Conservation (phyloP, 2,329 filamentous ascomycete species). For the Arachnopeziza araneosa region DNA sequence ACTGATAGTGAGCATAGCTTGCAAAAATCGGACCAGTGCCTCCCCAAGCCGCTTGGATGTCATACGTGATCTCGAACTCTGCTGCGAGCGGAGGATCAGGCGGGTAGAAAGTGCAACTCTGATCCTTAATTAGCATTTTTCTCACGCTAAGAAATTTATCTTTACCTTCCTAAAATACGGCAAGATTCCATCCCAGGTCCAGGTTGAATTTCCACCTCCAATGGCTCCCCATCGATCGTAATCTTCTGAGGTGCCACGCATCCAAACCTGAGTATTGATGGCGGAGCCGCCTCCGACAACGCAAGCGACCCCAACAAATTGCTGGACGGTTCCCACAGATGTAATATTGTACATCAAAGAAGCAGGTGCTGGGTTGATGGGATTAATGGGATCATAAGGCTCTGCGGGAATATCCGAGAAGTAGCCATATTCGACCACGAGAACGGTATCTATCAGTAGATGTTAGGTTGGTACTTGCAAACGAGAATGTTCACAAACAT, state of each 20-base stretch:
- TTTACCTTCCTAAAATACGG: slow-evolving; percentile 37
- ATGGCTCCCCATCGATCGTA: neutral
- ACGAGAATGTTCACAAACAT: neutral
- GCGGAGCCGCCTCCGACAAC: neutral
- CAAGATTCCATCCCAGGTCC: slow-evolving; percentile 34
- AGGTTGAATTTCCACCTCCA: slow-evolving; percentile 23
- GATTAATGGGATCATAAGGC: neutral
- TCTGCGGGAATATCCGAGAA: neutral
- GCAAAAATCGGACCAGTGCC: slow-evolving; percentile 34
- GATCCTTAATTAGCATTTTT: slow-evolving; percentile 14
- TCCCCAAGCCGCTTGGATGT: slow-evolving; percentile 31
- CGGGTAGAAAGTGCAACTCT: slow-evolving; percentile 33
- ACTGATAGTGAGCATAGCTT: slow-evolving; percentile 36
- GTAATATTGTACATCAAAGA: neutral
- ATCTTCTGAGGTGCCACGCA: slow-evolving; percentile 23
- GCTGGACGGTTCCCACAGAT: neutral
- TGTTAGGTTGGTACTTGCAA: neutral
- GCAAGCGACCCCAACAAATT: neutral
- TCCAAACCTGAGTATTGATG: neutral
- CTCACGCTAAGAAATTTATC: neutral
- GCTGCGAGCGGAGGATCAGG: slow-evolving; percentile 26
- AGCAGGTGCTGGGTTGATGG: neutral
- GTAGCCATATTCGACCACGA: neutral
- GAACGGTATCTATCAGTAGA: neutral
- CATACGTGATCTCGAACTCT: slow-evolving; percentile 33